Percentiles rank a stretch among this genome's conserved stretches.
These are phyloP conservation scores for Coccomyxa subellipsoidea DNA, from an alignment of 163 green algal genomes.

Conservation along the genomic window DNA sequence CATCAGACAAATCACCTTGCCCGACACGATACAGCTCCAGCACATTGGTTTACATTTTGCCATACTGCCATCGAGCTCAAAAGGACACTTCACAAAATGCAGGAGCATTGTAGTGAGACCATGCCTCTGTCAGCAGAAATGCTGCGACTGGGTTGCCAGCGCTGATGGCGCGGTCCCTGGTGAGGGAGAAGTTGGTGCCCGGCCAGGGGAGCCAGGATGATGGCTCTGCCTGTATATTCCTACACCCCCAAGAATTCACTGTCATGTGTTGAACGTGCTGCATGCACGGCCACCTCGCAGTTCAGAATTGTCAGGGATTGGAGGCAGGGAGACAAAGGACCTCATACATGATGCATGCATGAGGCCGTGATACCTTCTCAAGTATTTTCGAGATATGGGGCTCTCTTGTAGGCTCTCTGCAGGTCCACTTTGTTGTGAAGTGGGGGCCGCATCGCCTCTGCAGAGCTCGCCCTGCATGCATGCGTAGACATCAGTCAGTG, in stretches of 20 bases:
- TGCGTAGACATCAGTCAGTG: no score
- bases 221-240: not conserved
- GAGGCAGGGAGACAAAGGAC: not conserved
- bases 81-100: not conserved
- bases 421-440: not conserved
- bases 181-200: conserved; percentile 23
- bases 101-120: not conserved
- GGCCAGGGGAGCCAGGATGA: not conserved
- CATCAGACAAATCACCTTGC: not conserved
- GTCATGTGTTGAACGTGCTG: not conserved
- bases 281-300: not conserved
- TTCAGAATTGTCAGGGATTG: not conserved
- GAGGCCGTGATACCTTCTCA: no score
- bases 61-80: not conserved
- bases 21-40: not conserved
- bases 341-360: not conserved
- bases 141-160: conserved; percentile 41
- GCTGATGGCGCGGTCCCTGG: conserved; percentile 24
- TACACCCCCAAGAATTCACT: not conserved
- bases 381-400: no score
- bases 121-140: conserved; percentile 22
- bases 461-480: no score
- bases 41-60: not conserved
- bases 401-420: not conserved
- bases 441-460: no score